Percentiles rank a stretch among this genome's conserved stretches.
Evolutionary conservation across 495 filamentous ascomycete genomes (phyloP).

Genomic region (Paragyromitra xinjiangensis): DNA sequence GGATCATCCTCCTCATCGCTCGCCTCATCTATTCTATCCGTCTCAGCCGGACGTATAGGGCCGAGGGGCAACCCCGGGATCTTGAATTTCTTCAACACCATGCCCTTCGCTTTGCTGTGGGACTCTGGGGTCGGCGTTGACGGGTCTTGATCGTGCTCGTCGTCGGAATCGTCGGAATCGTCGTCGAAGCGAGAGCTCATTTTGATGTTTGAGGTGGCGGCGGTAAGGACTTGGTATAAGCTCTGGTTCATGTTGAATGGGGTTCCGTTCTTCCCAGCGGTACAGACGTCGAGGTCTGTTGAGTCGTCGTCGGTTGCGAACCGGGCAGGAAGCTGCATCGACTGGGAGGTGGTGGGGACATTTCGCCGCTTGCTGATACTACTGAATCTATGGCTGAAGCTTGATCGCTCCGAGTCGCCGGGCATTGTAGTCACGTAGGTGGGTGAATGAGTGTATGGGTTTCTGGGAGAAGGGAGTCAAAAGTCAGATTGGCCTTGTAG

Average conservation of each 20-base stretch:
- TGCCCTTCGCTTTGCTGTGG: background rate
- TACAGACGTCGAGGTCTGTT: slow-evolving; percentile 52
- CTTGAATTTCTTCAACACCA: slow-evolving; percentile 25
- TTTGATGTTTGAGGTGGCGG: slow-evolving; percentile 82
- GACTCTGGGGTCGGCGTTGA: slow-evolving; percentile 16
- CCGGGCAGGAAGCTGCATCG: slow-evolving; percentile 53
- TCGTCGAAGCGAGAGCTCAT: slow-evolving; percentile 83
- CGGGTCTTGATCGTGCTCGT: slow-evolving; percentile 61
- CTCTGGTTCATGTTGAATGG: slow-evolving; percentile 85
- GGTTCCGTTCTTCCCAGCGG: slow-evolving; percentile 50
- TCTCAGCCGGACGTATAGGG: slow-evolving; percentile 47
- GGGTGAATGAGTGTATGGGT: slow-evolving; percentile 3
- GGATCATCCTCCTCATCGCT: slow-evolving; percentile 51
- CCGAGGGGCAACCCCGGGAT: slow-evolving; percentile 38
- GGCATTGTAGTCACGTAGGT: slow-evolving; percentile 29
- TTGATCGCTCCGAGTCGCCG: slow-evolving; percentile 31
- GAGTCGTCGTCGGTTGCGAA: slow-evolving; percentile 45
- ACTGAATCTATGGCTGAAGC: slow-evolving; percentile 31
- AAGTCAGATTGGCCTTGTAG: slow-evolving; percentile 8
- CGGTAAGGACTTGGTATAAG: slow-evolving; percentile 90
- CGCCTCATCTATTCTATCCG: slow-evolving; percentile 35
- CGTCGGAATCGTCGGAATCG: slow-evolving; percentile 80
- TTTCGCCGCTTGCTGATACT: slow-evolving; percentile 29
- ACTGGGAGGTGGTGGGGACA: slow-evolving; percentile 45
- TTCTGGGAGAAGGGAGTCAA: slow-evolving; percentile 7